These are phyloP conservation scores for Crithidia expoeki DNA, from an alignment of 208 protist species.

Conservation along the genomic window DNA sequence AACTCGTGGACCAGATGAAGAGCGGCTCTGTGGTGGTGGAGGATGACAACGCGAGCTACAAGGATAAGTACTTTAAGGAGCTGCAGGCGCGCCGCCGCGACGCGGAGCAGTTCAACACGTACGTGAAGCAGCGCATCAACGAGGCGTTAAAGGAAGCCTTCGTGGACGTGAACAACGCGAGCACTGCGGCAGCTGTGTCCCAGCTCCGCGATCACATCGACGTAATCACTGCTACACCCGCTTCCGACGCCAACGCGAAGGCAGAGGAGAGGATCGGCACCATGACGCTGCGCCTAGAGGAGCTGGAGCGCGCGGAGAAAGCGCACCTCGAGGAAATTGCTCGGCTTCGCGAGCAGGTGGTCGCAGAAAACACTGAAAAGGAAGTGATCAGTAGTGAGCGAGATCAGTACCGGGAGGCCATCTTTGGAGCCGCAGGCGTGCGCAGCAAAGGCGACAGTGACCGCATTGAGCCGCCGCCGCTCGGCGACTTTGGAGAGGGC, in stretches of 20 bases:
- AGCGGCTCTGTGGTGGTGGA: slow-evolving; percentile 60
- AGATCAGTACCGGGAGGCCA: slow-evolving; percentile 77
- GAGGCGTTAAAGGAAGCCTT: slow-evolving; percentile 64
- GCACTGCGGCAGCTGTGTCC: slow-evolving; percentile 51
- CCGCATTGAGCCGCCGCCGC: not conserved
- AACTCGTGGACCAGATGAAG: slow-evolving; percentile 89
- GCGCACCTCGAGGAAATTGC: slow-evolving; percentile 47
- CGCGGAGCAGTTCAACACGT: slow-evolving; percentile 78
- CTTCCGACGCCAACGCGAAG: slow-evolving; percentile 25
- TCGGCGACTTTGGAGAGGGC: slow-evolving; percentile 13
- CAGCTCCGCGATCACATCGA: slow-evolving; percentile 73
- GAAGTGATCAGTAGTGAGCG: slow-evolving; percentile 72
- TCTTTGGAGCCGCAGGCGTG: slow-evolving; percentile 54
- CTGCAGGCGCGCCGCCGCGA: slow-evolving; percentile 65
- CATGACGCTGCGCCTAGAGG: slow-evolving; percentile 56
- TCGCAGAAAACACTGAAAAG: slow-evolving; percentile 50
- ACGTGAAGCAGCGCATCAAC: slow-evolving; percentile 75
- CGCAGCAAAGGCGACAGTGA: slow-evolving; percentile 2
- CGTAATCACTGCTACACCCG: slow-evolving; percentile 37
- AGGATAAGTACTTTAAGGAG: slow-evolving; percentile 79
- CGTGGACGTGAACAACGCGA: slow-evolving; percentile 38
- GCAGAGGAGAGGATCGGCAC: slow-evolving; percentile 38
- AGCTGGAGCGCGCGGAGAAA: slow-evolving; percentile 71
- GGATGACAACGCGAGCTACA: slow-evolving; percentile 70
- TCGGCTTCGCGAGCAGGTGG: slow-evolving; percentile 64